These are phyloP conservation scores for Adansonia digitata DNA, from an alignment of 345 rosid genomes.

Conservation along the genomic window DNA sequence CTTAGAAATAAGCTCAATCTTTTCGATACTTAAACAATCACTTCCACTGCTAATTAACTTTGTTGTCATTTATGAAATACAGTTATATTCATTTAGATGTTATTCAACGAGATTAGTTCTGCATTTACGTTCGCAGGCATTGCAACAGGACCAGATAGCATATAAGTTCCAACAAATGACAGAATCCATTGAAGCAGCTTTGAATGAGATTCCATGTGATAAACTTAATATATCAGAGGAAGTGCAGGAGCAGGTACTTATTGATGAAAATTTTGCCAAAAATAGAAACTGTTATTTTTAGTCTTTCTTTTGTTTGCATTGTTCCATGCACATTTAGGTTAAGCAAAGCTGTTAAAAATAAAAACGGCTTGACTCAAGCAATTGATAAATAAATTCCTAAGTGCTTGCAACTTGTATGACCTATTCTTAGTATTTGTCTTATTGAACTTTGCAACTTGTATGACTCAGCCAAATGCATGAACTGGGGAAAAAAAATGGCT, in stretches of 20 bases:
- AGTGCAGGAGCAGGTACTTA: constrained; percentile 78
- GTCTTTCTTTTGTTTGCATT: background rate
- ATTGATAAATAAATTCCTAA: background rate
- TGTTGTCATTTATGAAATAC: background rate
- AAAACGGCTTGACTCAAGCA: background rate
- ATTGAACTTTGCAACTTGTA: background rate
- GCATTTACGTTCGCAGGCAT: constrained; percentile 36
- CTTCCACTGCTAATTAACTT: background rate
- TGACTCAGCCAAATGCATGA: background rate
- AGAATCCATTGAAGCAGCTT: constrained; percentile 66
- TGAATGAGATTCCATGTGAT: constrained; percentile 55
- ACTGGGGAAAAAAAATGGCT: background rate
- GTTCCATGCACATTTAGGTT: background rate
- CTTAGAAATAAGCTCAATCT: background rate
- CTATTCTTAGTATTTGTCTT: background rate
- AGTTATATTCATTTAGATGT: background rate
- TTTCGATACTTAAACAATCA: background rate
- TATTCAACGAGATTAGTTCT: background rate
- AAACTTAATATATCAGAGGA: constrained; percentile 68
- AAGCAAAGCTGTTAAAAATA: background rate
- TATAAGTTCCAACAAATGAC: constrained; percentile 47
- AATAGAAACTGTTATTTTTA: background rate
- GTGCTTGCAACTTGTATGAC: background rate
- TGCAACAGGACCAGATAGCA: constrained; percentile 43
- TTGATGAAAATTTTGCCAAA: background rate